Conservation (phyloP, 164 flowering plant genomes). For the Nymphaea thermarum region DNA sequence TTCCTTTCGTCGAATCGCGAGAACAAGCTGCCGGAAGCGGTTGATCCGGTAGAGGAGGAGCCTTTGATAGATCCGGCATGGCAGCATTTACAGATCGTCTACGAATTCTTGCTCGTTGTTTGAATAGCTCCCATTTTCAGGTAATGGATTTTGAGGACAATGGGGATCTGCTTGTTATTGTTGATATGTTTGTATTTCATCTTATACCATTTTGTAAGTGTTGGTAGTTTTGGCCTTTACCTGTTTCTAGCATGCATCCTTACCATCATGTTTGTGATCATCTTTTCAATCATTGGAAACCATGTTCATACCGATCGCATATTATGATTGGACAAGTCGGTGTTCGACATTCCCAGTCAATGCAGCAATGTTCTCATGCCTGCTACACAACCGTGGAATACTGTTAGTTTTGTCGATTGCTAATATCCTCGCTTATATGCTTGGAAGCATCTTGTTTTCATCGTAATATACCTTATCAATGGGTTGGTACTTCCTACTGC, state of each 20-base stretch:
- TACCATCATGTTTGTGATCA: no score
- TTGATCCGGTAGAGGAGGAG: constrained; percentile 67
- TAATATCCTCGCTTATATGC: no score
- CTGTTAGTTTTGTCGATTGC: no score
- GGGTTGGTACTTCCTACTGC: no score
- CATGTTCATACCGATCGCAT: no score
- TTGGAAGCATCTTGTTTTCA: no score
- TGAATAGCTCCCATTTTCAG: constrained; percentile 83
- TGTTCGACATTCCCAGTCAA: no score
- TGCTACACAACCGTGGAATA: no score
- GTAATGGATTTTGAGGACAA: constrained; percentile 11
- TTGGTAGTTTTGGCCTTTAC: background rate
- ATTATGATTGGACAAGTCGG: no score
- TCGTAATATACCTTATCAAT: no score
- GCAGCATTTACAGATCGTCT: constrained; percentile 80
- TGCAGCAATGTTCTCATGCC: no score
- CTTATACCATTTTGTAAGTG: background rate
- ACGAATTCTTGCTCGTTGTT: constrained; percentile 58
- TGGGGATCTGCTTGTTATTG: background rate
- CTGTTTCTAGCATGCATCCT: background rate
- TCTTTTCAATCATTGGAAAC: no score
- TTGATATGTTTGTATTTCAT: background rate
- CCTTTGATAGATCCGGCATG: constrained; percentile 62
- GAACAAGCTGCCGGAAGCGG: constrained; percentile 32
- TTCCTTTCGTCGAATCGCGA: constrained; percentile 47